phyloP scores from a whole-genome alignment of 805 yeast genomes.

The Suhomyces kilbournensis region DNA sequence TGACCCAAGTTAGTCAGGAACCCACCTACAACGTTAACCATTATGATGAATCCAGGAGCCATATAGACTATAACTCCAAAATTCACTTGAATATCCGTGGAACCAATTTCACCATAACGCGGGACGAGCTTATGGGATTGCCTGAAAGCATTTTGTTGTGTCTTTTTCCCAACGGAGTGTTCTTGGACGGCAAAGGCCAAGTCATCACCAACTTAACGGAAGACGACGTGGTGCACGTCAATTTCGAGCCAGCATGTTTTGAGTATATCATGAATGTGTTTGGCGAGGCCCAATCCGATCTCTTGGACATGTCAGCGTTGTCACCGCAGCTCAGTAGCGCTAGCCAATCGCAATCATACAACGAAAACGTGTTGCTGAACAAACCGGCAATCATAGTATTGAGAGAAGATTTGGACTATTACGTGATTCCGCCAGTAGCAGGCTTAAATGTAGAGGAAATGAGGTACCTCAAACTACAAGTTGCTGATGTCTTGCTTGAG shows the following conservation, averaged over 20 bases:
- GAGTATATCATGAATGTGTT: conserved; percentile 76
- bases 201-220: conserved; percentile 78
- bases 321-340: conserved; percentile 32
- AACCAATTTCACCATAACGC: conserved; percentile 64
- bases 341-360: conserved; percentile 13
- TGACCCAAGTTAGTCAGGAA: conserved; percentile 69
- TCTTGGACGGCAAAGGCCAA: conserved; percentile 71
- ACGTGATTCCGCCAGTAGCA: conserved; percentile 74
- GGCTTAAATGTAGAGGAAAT: conserved; percentile 59
- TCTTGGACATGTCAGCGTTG: conserved; percentile 27
- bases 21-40: conserved; percentile 18
- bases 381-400: conserved; percentile 90
- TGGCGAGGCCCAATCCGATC: conserved; percentile 62
- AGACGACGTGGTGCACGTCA: conserved; percentile 74
- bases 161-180: conserved; percentile 86
- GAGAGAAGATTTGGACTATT: conserved; percentile 91
- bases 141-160: conserved; percentile 89
- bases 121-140: conserved; percentile 85
- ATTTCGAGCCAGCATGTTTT: conserved; percentile 84
- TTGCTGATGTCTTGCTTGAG: conserved; percentile 61
- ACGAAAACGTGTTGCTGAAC: conserved; percentile 56
- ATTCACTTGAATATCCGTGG: conserved; percentile 81
- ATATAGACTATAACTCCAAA: conserved; percentile 58
- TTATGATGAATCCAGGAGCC: conserved; percentile 23
- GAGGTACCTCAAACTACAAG: conserved; percentile 65